Base-by-base conservation (phyloP, 1,284 basidiomycete species). In the Tilletia indica region DNA sequence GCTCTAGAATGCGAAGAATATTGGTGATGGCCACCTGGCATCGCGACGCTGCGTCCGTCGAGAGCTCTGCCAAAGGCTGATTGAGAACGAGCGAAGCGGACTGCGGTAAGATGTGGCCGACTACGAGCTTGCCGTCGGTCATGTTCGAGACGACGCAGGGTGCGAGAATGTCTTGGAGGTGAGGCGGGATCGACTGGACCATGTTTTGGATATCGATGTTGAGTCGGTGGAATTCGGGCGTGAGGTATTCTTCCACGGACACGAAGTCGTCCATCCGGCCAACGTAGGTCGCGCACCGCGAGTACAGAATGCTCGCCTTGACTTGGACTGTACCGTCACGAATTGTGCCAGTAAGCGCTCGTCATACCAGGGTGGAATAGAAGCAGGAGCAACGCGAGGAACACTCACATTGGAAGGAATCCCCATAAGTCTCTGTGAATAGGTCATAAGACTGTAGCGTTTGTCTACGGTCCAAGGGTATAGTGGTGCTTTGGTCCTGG, bases 31-130 rank as follows among this genome's bases (percentile, higher is more conserved):
- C 61, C 9, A 64, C 34, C 36, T 12, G 34, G 6, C 31, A 34
- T 21, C 61, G 61, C 4, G 34, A 16, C 34, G 61, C 34, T 16
- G 34, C 34, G 9, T 64, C 61, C 2, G 31, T 39, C 36, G 61
- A 64, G 2, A 64, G 61, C 16, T 64, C 61, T 14, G 21, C 36
- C 61, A 64, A 21, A 9, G 61, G 61, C 61, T 64, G 61, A 21
- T 64, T 64, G 14, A 64, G 61, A 39, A 64, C 61, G 14, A 64
- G 61, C 61, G 61, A 19, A 34, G 61, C 61, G 19, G 61, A 64
- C 61, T 38, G 61, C 36, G 61, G 61, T 36, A 64, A 12, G 12
- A 64, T 64, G 61, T 64, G 61, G 3, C 31, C 61, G 36, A 64
- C 12, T 2, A 64, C 61, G 9, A 64, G 61, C 21, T 64, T 64